A percentile compares a stretch with the other conserved stretches of the same genome.
These are phyloP conservation scores for Hymenoscyphus occultus DNA, from an alignment of 2,329 filamentous ascomycete species.

Conservation along the genomic window DNA sequence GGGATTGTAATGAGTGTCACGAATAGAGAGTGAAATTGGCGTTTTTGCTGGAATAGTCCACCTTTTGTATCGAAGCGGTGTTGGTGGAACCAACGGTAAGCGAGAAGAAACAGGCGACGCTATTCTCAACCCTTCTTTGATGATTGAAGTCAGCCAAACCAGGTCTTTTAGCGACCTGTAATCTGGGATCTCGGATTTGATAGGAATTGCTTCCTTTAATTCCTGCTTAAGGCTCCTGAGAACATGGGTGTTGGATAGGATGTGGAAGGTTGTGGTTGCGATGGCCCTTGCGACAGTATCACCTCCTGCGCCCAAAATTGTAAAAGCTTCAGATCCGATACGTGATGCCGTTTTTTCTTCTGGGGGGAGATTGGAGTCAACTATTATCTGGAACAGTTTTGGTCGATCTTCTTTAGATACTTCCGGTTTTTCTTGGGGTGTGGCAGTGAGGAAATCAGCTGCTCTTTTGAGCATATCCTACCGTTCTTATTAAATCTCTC, in stretches of 20 bases:
- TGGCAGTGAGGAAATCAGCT: not conserved
- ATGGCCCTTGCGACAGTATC: constrained; percentile 16
- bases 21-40: constrained; percentile 23
- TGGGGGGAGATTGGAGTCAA: constrained; percentile 20
- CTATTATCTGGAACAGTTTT: constrained; percentile 22
- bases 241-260: constrained; percentile 19
- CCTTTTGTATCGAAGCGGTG: constrained; percentile 17
- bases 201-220: constrained; percentile 20
- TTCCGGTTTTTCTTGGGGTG: not conserved
- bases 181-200: constrained; percentile 24
- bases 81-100: not conserved
- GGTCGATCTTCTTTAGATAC: not conserved
- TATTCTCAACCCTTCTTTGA: constrained; percentile 18
- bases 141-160: constrained; percentile 11
- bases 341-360: constrained; percentile 20
- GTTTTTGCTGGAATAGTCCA: constrained; percentile 23
- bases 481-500: not conserved
- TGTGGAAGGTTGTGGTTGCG: constrained; percentile 14
- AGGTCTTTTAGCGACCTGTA: constrained; percentile 23
- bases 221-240: constrained; percentile 19
- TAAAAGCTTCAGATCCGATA: constrained; percentile 16
- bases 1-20: constrained; percentile 33
- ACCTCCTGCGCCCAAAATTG: constrained; percentile 16
- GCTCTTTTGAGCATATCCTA: not conserved
- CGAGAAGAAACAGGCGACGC: not conserved